phyloP scores from a whole-genome alignment of 177 flowering plant genomes.

The Telopea speciosissima region DNA sequence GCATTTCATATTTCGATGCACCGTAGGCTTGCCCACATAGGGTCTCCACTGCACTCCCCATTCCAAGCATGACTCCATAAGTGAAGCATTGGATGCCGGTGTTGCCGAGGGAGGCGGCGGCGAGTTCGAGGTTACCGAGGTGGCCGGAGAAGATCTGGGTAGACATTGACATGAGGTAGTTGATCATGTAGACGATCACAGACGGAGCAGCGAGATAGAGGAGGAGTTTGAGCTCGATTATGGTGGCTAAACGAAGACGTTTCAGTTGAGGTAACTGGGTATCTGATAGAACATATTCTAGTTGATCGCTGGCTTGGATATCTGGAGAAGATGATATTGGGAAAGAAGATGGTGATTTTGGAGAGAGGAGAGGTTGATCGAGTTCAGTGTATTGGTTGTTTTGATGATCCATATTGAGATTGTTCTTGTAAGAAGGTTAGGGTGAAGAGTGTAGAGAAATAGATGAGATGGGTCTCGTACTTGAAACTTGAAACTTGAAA shows the following conservation, averaged over 20 bases:
- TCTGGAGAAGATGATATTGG: slow-evolving; percentile 3
- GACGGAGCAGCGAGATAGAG: slow-evolving; percentile 68
- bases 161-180: slow-evolving; percentile 47
- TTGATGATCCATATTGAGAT: too few species aligned
- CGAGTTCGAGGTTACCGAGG: slow-evolving; percentile 80
- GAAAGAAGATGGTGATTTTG: background rate
- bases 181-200: slow-evolving; percentile 49
- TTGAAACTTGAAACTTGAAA: too few species aligned
- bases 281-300: slow-evolving; percentile 42
- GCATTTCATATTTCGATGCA: slow-evolving; percentile 47
- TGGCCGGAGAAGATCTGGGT: slow-evolving; percentile 82
- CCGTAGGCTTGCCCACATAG: slow-evolving; percentile 73
- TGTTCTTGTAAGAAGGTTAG: too few species aligned
- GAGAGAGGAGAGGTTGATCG: slow-evolving; percentile 16
- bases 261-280: slow-evolving; percentile 12
- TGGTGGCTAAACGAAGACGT: slow-evolving; percentile 36
- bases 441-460: too few species aligned
- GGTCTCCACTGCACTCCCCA: slow-evolving; percentile 81
- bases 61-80: slow-evolving; percentile 75
- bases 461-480: too few species aligned
- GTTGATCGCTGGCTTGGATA: slow-evolving; percentile 14
- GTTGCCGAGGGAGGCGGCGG: slow-evolving; percentile 62
- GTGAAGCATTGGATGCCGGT: slow-evolving; percentile 74
- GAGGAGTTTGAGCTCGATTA: slow-evolving; percentile 44
- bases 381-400: background rate